Evolutionary conservation across 176 grass and related monocot species (phyloP).

Genomic region (Ananas comosus): DNA sequence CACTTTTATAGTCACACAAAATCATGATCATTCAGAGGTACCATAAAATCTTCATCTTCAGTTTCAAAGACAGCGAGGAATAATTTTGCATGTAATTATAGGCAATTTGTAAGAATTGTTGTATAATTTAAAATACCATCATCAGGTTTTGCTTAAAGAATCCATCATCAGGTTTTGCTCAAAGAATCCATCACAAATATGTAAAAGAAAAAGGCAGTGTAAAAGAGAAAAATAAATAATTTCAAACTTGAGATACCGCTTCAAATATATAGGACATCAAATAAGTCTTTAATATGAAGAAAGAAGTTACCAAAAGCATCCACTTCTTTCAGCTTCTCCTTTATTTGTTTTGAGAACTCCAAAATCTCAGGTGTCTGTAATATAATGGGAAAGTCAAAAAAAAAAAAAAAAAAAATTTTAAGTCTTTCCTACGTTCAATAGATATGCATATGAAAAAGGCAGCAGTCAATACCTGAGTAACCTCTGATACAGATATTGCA

Average conservation of each 20-base stretch:
- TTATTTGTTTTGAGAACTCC: slow-evolving; percentile 89
- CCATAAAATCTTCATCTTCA: no score
- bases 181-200: no score
- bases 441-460: slow-evolving; percentile 7
- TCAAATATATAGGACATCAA: slow-evolving; percentile 11
- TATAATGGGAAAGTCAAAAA: not conserved
- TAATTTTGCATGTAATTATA: no score
- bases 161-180: no score
- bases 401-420: not conserved
- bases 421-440: not conserved
- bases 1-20: no score
- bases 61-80: no score
- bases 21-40: no score
- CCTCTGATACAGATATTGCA: slow-evolving; percentile 83
- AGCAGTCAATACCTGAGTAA: slow-evolving; percentile 60
- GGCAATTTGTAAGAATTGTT: no score
- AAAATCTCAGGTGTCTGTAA: slow-evolving; percentile 61
- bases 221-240: not conserved
- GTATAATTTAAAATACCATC: no score
- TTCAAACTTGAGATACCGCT: not conserved
- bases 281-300: not conserved
- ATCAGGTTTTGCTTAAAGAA: no score
- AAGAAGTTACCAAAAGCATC: slow-evolving; percentile 57
- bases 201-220: no score
- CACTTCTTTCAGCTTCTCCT: slow-evolving; percentile 87